Evolutionary conservation across 805 yeast species (phyloP), one percentile per base, ranked within the genome.

Genomic region (Cyberlindnera maclurae): DNA sequence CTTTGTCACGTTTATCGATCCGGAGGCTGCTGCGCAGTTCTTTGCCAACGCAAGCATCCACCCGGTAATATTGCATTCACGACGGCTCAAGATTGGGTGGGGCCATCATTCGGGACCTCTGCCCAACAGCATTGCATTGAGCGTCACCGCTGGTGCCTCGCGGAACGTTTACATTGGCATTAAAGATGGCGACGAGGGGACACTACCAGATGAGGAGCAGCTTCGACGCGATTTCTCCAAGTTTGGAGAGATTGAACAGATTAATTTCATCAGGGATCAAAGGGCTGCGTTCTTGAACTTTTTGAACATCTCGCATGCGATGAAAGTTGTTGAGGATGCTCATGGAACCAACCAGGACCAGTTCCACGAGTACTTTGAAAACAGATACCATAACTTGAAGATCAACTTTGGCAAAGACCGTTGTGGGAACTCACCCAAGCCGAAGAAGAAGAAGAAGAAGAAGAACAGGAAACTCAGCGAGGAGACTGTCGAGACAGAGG

Each of bases 201-300:
- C 42, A 26, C 49, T 74, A 27, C 82, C 80, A 13, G 52, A 56
- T 34, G 81, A 72, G 42, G 64, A 61, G 1, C 65, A 65, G 15
- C 57, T 83, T 28, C 65, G 88, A 39, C 47, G 57, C 4, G 90
- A 83, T 55, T 82, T 83, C 45, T 58, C 68, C 4, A 57, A 57
- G 13, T 83, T 75, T 63, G 94, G 94, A 10, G 81, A 72, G 15
- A 64, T 82, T 53, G 94, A 83, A 57, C 93, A 82, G 55, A 77
- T 83, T 41, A 83, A 83, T 51, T 80, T 71, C 51, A 74, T 78
- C 50, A 79, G 70, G 50, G 79, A 78, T 54, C 75, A 76, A 16
- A 77, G 75, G 46, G 82, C 90, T 63, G 88, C 85, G 4, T 83
- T 85, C 62, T 67, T 83, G 35, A 83, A 83, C 54, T 83, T 81